phyloP scores from a whole-genome alignment of 73 alveolate species.

The Paramecium octaurelia region DNA sequence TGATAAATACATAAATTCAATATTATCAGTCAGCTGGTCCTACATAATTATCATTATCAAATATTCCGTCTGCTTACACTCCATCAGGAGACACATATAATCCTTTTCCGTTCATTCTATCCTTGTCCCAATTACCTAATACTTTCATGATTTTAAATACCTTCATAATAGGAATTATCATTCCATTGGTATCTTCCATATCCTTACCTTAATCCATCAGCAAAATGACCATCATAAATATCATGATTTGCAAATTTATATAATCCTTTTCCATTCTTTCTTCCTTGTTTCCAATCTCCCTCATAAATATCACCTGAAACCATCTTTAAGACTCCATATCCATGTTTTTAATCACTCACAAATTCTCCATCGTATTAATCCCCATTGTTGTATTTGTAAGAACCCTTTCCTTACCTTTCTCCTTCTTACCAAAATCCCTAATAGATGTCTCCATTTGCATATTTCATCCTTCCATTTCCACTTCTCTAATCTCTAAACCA shows the following conservation, averaged over 20 bases:
- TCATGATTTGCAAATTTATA: constrained; percentile 67
- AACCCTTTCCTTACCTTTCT: constrained; percentile 63
- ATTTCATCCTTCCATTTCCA: constrained; percentile 54
- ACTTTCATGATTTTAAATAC: not conserved
- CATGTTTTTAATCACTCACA: constrained; percentile 51
- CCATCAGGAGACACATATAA: constrained; percentile 56
- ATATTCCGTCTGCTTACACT: constrained; percentile 48
- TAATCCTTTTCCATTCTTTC: constrained; percentile 65
- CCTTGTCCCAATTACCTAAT: constrained; percentile 51
- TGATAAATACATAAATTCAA: constrained; percentile 19
- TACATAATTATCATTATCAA: constrained; percentile 58
- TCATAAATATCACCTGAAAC: constrained; percentile 63
- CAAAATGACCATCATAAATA: constrained; percentile 55
- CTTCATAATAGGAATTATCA: constrained; percentile 46
- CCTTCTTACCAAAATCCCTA: constrained; percentile 64
- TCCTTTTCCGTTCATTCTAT: constrained; percentile 65
- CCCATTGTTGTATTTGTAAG: constrained; percentile 55
- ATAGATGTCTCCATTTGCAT: constrained; percentile 61
- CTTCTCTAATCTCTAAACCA: constrained; percentile 60
- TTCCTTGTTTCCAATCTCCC: constrained; percentile 65
- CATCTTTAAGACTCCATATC: constrained; percentile 46
- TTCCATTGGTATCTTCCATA: constrained; percentile 59
- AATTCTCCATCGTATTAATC: constrained; percentile 61
- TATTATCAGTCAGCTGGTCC: constrained; percentile 44
- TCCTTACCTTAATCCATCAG: constrained; percentile 62